Conservation (phyloP, 2,329 filamentous ascomycete species). For the Scortechinia acanthostroma region DNA sequence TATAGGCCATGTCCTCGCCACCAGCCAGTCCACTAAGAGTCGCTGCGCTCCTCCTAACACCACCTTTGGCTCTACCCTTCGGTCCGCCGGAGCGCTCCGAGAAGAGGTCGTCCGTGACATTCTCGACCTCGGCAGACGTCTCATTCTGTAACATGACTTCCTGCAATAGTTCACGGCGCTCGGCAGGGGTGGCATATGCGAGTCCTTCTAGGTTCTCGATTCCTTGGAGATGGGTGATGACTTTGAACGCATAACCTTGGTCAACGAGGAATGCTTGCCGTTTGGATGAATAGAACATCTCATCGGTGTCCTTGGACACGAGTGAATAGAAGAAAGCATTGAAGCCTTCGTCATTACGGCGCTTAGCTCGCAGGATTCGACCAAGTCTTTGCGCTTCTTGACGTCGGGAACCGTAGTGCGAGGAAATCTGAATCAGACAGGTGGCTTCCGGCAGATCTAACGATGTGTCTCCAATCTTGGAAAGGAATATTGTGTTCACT, state of each 20-base stretch:
- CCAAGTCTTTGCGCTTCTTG: constrained; percentile 93
- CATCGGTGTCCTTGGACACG: constrained; percentile 92
- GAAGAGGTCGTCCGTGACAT: constrained; percentile 30
- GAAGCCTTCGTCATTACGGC: constrained; percentile 94
- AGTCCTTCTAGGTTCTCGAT: constrained; percentile 78
- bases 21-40: constrained; percentile 80
- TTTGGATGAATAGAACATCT: constrained; percentile 97
- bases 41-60: constrained; percentile 73
- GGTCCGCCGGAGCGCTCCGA: neutral
- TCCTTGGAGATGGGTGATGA: constrained; percentile 89
- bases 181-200: constrained; percentile 70
- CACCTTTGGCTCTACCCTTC: constrained; percentile 35
- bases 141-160: constrained; percentile 87
- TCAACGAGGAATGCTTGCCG: constrained; percentile 95
- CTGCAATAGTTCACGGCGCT: constrained; percentile 78
- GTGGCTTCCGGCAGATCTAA: constrained; percentile 93
- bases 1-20: constrained; percentile 95
- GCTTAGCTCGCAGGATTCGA: constrained; percentile 87
- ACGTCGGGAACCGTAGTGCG: constrained; percentile 91
- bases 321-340: constrained; percentile 98
- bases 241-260: constrained; percentile 97
- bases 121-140: constrained; percentile 63
- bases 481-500: constrained; percentile 89
- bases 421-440: constrained; percentile 93
- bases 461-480: constrained; percentile 97